Evolutionary conservation across 345 rosid species (phyloP), one percentile per base, ranked within the genome.

Genomic region (Populus pruinosa): DNA sequence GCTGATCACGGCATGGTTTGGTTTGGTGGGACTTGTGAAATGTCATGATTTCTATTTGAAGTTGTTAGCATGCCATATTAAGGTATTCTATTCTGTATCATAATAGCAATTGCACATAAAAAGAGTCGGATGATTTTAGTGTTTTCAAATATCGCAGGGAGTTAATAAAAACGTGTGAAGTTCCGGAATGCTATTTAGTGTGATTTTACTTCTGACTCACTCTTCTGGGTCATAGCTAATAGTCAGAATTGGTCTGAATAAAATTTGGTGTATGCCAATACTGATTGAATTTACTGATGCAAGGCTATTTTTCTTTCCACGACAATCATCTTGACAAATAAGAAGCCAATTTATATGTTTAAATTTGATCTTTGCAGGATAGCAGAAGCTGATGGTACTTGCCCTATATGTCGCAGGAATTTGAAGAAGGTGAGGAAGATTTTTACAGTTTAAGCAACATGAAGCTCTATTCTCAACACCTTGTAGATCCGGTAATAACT

Each of bases 381-480:
- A 71, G 88, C 77, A 23, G 92, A 88, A 76, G 92, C 82, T 35
- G 88, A 81, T 23, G 87, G 89, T 56, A 77, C 77, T 59, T 91
- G 92, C 76, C 92, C 94, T 10, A 59, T 85, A 53, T 91, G 92
- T 78, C 82, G 84, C 1, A 82, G 87, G 77, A 81, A 72, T 69
- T 87, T 86, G 75, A 91, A 87, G 88, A 91, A 91, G 77, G 94
- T 89, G 65, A 68, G 90, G 72, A 89, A 77, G 81, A 87, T 91
- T 39, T 89, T 89, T 47, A 91, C 91, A 1, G 96, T 92, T 53
- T 90, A 74, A 82, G 72, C 38, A 20, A 59, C 16, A 41, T 1
- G 8, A 21, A 6, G 31, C 21, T 39, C 5, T 21, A 8, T 73
- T 21, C 12, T 35, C 23, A 29, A 56, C 72, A 63, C 35, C 3